Evolutionary conservation across 805 yeast species (phyloP).

Genomic region (Grigorovia jiainica): DNA sequence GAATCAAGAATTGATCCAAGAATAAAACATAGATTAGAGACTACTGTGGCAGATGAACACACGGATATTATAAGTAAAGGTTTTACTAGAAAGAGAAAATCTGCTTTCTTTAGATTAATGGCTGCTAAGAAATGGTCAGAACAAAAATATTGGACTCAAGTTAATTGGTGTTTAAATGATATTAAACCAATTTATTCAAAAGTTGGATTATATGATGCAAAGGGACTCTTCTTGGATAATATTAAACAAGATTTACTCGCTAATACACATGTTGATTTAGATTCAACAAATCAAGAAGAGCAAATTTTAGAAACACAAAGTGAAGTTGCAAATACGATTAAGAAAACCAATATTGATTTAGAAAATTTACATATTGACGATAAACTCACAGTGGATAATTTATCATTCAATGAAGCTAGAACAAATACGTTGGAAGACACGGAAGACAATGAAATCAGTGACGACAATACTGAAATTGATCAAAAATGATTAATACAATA

Average conservation of each 20-base stretch:
- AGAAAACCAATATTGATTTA: too few relatives aligned
- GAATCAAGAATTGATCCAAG: slow-evolving; percentile 33
- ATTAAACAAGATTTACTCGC: slow-evolving; percentile 7
- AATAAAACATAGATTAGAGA: slow-evolving; percentile 19
- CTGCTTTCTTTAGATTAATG: slow-evolving; percentile 65
- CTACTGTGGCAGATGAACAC: background rate
- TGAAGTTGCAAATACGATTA: too few relatives aligned
- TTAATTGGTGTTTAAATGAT: slow-evolving; percentile 24
- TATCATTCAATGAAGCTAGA: too few relatives aligned
- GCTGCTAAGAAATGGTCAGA: slow-evolving; percentile 66
- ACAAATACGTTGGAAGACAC: too few relatives aligned
- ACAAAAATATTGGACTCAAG: slow-evolving; percentile 26
- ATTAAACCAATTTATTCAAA: slow-evolving; percentile 25
- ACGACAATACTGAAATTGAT: too few relatives aligned
- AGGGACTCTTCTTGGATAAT: slow-evolving; percentile 16
- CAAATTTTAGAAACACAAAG: too few relatives aligned
- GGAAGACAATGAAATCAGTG: too few relatives aligned
- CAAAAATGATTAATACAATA: too few relatives aligned
- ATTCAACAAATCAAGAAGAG: background rate
- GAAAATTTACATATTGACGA: too few relatives aligned
- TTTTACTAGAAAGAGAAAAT: slow-evolving; percentile 56
- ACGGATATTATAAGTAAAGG: slow-evolving; percentile 36
- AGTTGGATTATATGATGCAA: slow-evolving; percentile 12
- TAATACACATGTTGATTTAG: background rate
- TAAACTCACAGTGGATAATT: too few relatives aligned